Evolutionary conservation across 2,329 filamentous ascomycete species (phyloP), one percentile per base, ranked within the genome.

Genomic region (Magnaporthales sp.): DNA sequence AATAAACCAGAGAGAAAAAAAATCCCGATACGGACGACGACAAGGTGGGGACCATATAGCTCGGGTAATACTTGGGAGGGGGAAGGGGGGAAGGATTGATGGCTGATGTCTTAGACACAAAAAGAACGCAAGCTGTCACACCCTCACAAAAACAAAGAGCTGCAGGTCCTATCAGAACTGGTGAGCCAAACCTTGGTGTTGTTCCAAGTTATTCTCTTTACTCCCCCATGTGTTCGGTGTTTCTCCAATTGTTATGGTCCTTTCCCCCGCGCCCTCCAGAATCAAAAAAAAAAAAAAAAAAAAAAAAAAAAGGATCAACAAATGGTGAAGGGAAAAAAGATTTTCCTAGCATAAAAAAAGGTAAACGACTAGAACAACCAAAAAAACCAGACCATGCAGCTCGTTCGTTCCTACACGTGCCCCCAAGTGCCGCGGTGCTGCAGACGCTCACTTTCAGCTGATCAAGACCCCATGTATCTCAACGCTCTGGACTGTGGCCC

Each of bases 181-280:
- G 6, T 13, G 15, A 46, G 2, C 15, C n/a, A 46, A 19, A n/a
- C 19, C 4, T 46, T 6, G 27, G 56, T 61, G 22, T 26, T 61
- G 4, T 27, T 61, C 27, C 9, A 61, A 27, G 22, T 61, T 61
- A 68, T 65, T 61, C 65, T 62, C 58, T 63, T 66, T 69, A 3
- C 26, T 29, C 7, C 46, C 54, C 51, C 61, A 61, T n/a, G 46
- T 30, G 26, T 38, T 22, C 26, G 32, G 13, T 61, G 24, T 26
- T 26, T 61, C 56, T 61, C n/a, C n/a, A n/a, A n/a, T n/a, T 29
- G 22, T 61, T 13, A 26, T 24, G 46, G 31, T 64, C 29, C 7
- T 26, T 26, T 24, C n/a, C 8, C 62, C 6, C 32, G 32, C n/a
- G n/a, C 60, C 27, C 60, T 29, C 27, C 15, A 30, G 27, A 62